phyloP scores from a whole-genome alignment of 768 basidiomycete species.

The Boletus sp. region DNA sequence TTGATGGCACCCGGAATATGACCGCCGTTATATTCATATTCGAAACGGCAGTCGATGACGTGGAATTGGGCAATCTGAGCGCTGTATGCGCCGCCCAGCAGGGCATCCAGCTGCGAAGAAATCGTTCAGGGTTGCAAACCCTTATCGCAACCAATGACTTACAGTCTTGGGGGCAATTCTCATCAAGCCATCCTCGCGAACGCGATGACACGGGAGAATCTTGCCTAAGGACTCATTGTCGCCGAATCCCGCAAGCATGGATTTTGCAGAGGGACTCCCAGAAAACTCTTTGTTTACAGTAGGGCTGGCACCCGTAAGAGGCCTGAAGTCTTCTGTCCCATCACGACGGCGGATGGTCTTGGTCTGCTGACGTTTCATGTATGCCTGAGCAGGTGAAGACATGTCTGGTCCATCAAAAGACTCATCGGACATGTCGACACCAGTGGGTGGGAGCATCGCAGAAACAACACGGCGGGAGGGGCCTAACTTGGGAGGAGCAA shows the following conservation, averaged over 20 bases:
- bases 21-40: slow-evolving; percentile 93
- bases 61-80: slow-evolving; percentile 64
- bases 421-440: slow-evolving; percentile 47
- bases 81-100: slow-evolving; percentile 74
- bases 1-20: slow-evolving; percentile 92
- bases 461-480: slow-evolving; percentile 72
- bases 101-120: slow-evolving; percentile 59
- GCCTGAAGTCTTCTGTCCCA: slow-evolving; percentile 77
- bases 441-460: slow-evolving; percentile 52
- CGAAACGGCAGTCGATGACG: slow-evolving; percentile 95
- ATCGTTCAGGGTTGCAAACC: neutral
- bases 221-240: slow-evolving; percentile 93
- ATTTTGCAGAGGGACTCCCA: slow-evolving; percentile 58
- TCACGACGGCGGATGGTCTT: slow-evolving; percentile 78
- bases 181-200: slow-evolving; percentile 94
- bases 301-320: slow-evolving; percentile 65
- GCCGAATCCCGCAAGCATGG: slow-evolving; percentile 71
- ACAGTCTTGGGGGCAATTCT: slow-evolving; percentile 81
- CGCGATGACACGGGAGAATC: slow-evolving; percentile 88
- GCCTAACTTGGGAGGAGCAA: slow-evolving; percentile 31
- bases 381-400: slow-evolving; percentile 81
- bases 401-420: slow-evolving; percentile 57
- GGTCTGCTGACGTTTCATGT: slow-evolving; percentile 70
- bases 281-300: slow-evolving; percentile 40
- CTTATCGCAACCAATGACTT: slow-evolving; percentile 26